A percentile compares a stretch with the other conserved stretches of the same genome.
phyloP scores from a whole-genome alignment of 2,329 filamentous ascomycete species.

The Apiospora koreana region DNA sequence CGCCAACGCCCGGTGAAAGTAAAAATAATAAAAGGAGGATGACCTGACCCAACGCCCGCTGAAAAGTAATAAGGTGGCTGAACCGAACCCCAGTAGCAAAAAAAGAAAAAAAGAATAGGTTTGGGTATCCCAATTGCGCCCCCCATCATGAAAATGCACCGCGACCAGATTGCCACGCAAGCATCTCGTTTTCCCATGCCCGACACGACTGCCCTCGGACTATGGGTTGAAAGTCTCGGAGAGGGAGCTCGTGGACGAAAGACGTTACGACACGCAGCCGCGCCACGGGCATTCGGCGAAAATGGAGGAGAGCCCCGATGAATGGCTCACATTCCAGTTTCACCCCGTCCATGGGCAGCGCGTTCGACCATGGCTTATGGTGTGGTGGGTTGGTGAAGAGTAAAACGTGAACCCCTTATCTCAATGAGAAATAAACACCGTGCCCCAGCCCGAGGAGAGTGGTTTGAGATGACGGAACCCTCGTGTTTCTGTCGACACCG shows the following conservation, averaged over 20 bases:
- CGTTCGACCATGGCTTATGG: neutral
- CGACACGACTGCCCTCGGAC: neutral
- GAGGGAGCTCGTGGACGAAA: neutral
- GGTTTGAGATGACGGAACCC: neutral
- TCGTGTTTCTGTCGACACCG: neutral
- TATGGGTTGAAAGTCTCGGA: neutral
- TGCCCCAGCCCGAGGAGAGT: slow-evolving; percentile 6
- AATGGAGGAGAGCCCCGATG: neutral
- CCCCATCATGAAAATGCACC: slow-evolving; percentile 6
- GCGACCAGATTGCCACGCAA: slow-evolving; percentile 1
- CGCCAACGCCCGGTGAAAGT: neutral
- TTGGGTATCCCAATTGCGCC: slow-evolving; percentile 12
- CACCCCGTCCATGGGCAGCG: no score
- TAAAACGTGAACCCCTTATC: slow-evolving; percentile 1
- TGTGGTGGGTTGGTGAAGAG: slow-evolving; percentile 7
- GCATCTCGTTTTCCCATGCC: slow-evolving; percentile 9
- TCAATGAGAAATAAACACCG: slow-evolving; percentile 6
- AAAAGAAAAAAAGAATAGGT: neutral
- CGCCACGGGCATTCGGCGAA: neutral
- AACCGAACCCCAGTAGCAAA: neutral
- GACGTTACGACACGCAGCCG: neutral
- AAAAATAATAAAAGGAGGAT: neutral
- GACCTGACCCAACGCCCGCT: slow-evolving; percentile 7
- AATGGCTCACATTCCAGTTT: neutral
- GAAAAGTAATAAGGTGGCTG: neutral